These are phyloP conservation scores for Alternaria angustiovoidea DNA, from an alignment of 2,329 filamentous ascomycete species.

Conservation along the genomic window DNA sequence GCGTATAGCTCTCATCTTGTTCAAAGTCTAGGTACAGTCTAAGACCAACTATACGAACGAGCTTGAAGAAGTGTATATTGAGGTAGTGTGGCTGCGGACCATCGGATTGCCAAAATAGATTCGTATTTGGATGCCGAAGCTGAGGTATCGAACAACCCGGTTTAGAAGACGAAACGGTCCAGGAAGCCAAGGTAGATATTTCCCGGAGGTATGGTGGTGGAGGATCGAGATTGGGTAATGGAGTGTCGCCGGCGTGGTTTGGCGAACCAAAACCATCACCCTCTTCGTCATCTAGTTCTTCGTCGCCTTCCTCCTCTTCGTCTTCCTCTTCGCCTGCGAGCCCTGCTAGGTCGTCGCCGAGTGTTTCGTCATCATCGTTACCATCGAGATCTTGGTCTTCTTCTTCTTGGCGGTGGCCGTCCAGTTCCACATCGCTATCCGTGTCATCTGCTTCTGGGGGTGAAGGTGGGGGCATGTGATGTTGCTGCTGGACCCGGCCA, in stretches of 20 bases:
- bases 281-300: slow-evolving; percentile 59
- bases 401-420: slow-evolving; percentile 20
- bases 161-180: slow-evolving; percentile 83
- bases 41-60: slow-evolving; percentile 78
- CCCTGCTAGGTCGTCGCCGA: slow-evolving; percentile 35
- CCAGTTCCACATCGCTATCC: slow-evolving; percentile 40
- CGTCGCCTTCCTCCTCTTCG: slow-evolving; percentile 28
- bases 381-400: neutral
- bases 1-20: slow-evolving; percentile 94
- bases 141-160: slow-evolving; percentile 81
- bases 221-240: slow-evolving; percentile 34
- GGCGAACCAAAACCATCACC: slow-evolving; percentile 26
- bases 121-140: slow-evolving; percentile 75
- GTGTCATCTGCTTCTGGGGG: slow-evolving; percentile 28
- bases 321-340: slow-evolving; percentile 52
- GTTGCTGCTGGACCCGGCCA: slow-evolving; percentile 15
- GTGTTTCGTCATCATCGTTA: slow-evolving; percentile 19
- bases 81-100: slow-evolving; percentile 83
- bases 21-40: slow-evolving; percentile 91
- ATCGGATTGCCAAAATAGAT: slow-evolving; percentile 85
- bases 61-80: slow-evolving; percentile 85
- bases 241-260: slow-evolving; percentile 16
- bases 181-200: slow-evolving; percentile 83
- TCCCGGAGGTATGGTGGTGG: slow-evolving; percentile 70
- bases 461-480: slow-evolving; percentile 24